A percentile compares a stretch with the other conserved stretches of the same genome.
Evolutionary conservation across 129 eudicot genomes (phyloP).

Genomic region (Tagetes erecta): DNA sequence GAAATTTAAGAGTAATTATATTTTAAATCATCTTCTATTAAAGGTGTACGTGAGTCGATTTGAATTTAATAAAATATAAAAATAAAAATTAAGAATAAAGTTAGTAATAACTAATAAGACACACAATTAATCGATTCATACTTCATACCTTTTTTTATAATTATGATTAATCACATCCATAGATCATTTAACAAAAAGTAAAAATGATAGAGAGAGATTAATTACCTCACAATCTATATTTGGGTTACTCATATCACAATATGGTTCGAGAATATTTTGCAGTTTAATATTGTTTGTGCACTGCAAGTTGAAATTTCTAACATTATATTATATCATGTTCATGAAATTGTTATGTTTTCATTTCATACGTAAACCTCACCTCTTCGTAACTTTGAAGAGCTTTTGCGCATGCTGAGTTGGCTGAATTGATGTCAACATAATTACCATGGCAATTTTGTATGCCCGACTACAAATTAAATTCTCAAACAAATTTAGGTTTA

Average conservation of each 20-base stretch:
- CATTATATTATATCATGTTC: not conserved
- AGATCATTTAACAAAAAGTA: no score
- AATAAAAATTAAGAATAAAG: no score
- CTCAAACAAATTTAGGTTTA: not conserved
- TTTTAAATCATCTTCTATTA: no score
- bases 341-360: not conserved
- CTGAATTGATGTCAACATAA: not conserved
- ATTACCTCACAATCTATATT: not conserved
- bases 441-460: not conserved
- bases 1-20: no score
- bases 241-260: constrained; percentile 19
- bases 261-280: constrained; percentile 20
- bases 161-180: not conserved
- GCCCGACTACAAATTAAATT: constrained; percentile 15
- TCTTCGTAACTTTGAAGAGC: constrained; percentile 7
- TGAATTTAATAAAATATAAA: no score
- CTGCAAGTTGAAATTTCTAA: not conserved
- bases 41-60: no score
- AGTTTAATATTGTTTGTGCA: constrained; percentile 14
- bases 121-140: no score
- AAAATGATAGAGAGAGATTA: not conserved
- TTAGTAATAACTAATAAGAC: no score
- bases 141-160: no score
- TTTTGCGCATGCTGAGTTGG: not conserved
- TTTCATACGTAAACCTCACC: constrained; percentile 16